These are phyloP conservation scores for Starmerella vaccinii DNA, from an alignment of 805 yeast species.

Conservation along the genomic window DNA sequence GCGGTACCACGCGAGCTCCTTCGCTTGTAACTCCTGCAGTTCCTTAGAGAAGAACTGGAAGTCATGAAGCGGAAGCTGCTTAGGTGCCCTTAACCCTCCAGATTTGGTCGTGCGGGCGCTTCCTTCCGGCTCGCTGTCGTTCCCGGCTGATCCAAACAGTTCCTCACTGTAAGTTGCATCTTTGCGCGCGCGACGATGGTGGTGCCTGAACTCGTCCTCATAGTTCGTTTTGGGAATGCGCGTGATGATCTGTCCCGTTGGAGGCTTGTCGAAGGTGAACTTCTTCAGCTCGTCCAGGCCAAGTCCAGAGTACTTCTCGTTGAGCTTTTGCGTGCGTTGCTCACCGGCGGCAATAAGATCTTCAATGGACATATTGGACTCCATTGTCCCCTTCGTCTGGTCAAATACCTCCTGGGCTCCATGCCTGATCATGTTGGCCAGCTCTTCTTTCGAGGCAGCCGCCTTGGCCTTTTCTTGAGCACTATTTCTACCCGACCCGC, in stretches of 20 bases:
- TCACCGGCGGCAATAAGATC: slow-evolving; percentile 71
- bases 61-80: slow-evolving; percentile 67
- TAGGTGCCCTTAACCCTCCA: slow-evolving; percentile 62
- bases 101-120: slow-evolving; percentile 63
- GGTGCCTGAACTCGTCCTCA: slow-evolving; percentile 27
- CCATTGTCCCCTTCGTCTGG: slow-evolving; percentile 27
- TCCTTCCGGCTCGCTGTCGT: slow-evolving; percentile 45
- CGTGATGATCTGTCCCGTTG: slow-evolving; percentile 14
- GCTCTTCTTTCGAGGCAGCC: slow-evolving; percentile 56
- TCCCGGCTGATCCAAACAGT: background rate
- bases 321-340: slow-evolving; percentile 65
- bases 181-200: slow-evolving; percentile 36
- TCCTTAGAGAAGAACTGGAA: slow-evolving; percentile 79
- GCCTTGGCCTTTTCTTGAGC: slow-evolving; percentile 25
- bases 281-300: slow-evolving; percentile 91
- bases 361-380: slow-evolving; percentile 51
- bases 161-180: slow-evolving; percentile 70
- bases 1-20: slow-evolving; percentile 68
- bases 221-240: slow-evolving; percentile 14
- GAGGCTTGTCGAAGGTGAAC: slow-evolving; percentile 59
- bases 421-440: slow-evolving; percentile 88
- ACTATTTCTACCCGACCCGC: slow-evolving; percentile 39
- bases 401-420: slow-evolving; percentile 88
- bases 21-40: slow-evolving; percentile 61
- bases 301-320: slow-evolving; percentile 68